Conservation (phyloP, 345 rosid species). For the Ricinus communis region DNA sequence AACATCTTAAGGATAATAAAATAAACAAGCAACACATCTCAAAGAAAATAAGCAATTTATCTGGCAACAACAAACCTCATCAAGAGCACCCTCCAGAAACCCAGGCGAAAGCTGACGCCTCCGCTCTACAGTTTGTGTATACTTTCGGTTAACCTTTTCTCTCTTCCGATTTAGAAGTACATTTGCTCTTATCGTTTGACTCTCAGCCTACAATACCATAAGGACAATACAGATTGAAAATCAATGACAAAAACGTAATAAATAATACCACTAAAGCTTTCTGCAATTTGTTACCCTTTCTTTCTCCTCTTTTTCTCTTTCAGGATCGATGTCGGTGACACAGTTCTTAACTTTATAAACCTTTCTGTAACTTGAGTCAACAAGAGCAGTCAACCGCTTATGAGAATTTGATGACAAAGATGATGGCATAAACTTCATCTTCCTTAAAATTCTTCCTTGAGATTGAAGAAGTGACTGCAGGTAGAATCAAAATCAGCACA, state of each 20-base stretch:
- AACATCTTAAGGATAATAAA: slow-evolving; percentile 10
- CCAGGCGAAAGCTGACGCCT: slow-evolving; percentile 88
- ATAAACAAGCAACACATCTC: neutral
- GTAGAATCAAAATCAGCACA: neutral
- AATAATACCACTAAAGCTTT: slow-evolving; percentile 2
- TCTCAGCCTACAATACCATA: slow-evolving; percentile 67
- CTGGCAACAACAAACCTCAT: slow-evolving; percentile 60
- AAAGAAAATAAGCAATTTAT: neutral
- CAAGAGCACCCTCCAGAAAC: slow-evolving; percentile 92
- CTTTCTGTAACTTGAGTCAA: slow-evolving; percentile 90
- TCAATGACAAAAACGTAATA: neutral
- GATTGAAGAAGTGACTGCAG: slow-evolving; percentile 97
- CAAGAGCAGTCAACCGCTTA: slow-evolving; percentile 87
- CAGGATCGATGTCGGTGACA: slow-evolving; percentile 97
- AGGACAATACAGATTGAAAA: slow-evolving; percentile 11
- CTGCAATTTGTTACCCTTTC: slow-evolving; percentile 66
- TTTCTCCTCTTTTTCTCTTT: slow-evolving; percentile 95
- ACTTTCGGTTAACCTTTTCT: slow-evolving; percentile 84
- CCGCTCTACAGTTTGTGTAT: slow-evolving; percentile 63
- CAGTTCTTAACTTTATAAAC: slow-evolving; percentile 90
- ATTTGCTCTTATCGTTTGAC: slow-evolving; percentile 88
- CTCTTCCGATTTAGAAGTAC: slow-evolving; percentile 80
- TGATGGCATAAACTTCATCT: slow-evolving; percentile 96
- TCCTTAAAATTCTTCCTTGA: slow-evolving; percentile 88
- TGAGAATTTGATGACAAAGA: slow-evolving; percentile 92